These are phyloP conservation scores for Fusarium sp. DNA, from an alignment of 2,329 filamentous ascomycete genomes.

Conservation along the genomic window DNA sequence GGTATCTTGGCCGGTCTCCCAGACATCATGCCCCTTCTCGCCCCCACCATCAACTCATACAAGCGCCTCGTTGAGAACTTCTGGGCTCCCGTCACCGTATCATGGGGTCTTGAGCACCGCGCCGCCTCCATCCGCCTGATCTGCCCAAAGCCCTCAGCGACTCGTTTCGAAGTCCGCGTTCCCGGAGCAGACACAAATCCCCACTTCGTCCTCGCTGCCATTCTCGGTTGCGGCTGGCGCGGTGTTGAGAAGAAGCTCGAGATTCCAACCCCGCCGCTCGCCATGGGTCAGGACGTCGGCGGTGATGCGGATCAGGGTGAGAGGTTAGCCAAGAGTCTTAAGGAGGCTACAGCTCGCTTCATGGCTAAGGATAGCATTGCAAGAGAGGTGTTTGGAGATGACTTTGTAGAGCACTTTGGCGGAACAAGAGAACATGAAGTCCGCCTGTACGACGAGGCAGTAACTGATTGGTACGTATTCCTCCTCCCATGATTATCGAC, in stretches of 20 bases:
- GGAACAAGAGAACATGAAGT: slow-evolving; percentile 94
- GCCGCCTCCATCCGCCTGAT: slow-evolving; percentile 92
- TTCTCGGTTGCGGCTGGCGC: slow-evolving; percentile 89
- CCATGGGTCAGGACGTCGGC: slow-evolving; percentile 86
- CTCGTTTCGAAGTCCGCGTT: slow-evolving; percentile 91
- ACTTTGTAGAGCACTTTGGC: slow-evolving; percentile 95
- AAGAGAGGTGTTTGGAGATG: slow-evolving; percentile 92
- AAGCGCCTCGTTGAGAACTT: slow-evolving; percentile 99
- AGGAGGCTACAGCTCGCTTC: slow-evolving; percentile 86
- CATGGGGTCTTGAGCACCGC: slow-evolving; percentile 95
- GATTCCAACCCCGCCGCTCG: slow-evolving; percentile 84
- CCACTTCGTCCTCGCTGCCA: slow-evolving; percentile 85
- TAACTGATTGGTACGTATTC: slow-evolving; percentile 88
- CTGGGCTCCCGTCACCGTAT: slow-evolving; percentile 98
- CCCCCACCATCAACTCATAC: slow-evolving; percentile 97
- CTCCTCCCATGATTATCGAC: accelerated
- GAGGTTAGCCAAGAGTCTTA: slow-evolving; percentile 84
- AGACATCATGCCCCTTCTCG: slow-evolving; percentile 94
- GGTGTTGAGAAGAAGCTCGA: slow-evolving; percentile 93
- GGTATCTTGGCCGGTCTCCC: slow-evolving; percentile 89
- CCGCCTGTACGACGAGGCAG: slow-evolving; percentile 91
- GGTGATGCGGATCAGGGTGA: slow-evolving; percentile 77
- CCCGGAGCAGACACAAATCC: slow-evolving; percentile 95
- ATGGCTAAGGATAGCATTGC: slow-evolving; percentile 84
- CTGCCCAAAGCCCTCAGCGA: slow-evolving; percentile 86